These are phyloP conservation scores for Hibiscus mutabilis DNA, from an alignment of 345 rosid species.

Conservation along the genomic window DNA sequence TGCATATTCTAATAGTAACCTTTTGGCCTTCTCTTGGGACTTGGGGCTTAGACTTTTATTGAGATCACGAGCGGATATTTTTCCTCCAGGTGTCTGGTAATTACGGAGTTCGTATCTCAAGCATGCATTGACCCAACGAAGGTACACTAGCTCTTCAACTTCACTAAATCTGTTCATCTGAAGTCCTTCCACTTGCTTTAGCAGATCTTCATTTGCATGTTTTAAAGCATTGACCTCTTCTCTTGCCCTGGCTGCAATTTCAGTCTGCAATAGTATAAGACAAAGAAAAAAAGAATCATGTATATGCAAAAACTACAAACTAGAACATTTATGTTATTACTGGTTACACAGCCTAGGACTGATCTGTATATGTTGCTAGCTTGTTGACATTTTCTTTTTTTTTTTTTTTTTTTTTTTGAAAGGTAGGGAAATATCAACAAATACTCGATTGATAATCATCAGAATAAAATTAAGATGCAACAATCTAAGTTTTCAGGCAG, in stretches of 20 bases:
- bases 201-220: slow-evolving; percentile 79
- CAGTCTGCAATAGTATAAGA: slow-evolving; percentile 44
- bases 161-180: slow-evolving; percentile 96
- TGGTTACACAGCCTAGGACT: not conserved
- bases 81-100: slow-evolving; percentile 80
- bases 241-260: slow-evolving; percentile 66
- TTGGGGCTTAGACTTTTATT: slow-evolving; percentile 80
- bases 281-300: slow-evolving; percentile 1
- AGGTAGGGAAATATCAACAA: not conserved
- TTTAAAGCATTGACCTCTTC: slow-evolving; percentile 69
- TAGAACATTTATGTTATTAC: not conserved
- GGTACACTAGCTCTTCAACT: slow-evolving; percentile 97
- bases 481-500: not conserved
- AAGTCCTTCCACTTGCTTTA: slow-evolving; percentile 97
- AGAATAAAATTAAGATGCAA: not conserved
- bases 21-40: slow-evolving; percentile 84
- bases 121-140: slow-evolving; percentile 99
- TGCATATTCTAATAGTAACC: slow-evolving; percentile 76
- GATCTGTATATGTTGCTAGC: not conserved
- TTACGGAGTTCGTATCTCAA: slow-evolving; percentile 88
- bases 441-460: not conserved
- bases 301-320: not conserved
- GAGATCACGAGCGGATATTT: slow-evolving; percentile 85
- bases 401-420: not conserved
- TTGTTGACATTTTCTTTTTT: not conserved